phyloP scores from a whole-genome alignment of 108 stramenopile genomes.

The Cyclotella cryptica region DNA sequence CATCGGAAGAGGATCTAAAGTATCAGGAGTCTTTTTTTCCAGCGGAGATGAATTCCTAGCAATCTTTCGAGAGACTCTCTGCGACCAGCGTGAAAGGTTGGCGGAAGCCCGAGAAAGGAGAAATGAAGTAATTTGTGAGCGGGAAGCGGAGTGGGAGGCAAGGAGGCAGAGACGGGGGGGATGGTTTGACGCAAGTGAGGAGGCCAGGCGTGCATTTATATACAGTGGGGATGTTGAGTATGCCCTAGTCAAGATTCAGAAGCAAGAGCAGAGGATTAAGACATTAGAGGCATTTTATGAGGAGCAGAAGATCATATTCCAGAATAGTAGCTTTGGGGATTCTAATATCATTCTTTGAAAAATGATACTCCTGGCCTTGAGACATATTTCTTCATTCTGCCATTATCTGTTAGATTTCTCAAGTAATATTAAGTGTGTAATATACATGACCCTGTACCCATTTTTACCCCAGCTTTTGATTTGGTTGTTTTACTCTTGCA shows the following conservation, averaged over 20 bases:
- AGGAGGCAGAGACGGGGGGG: conserved; percentile 35
- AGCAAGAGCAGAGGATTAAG: conserved; percentile 38
- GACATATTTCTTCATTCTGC: no score
- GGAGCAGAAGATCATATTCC: conserved; percentile 54
- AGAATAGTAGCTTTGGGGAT: conserved; percentile 7
- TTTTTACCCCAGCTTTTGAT: no score
- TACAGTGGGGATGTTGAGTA: conserved; percentile 47
- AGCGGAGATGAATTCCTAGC: conserved; percentile 54
- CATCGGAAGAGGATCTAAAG: conserved; percentile 55
- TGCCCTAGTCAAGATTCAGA: conserved; percentile 41
- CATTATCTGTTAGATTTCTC: no score
- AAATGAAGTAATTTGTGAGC: conserved; percentile 49
- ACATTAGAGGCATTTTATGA: conserved; percentile 54
- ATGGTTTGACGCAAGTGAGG: conserved; percentile 48
- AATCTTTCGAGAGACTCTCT: conserved; percentile 53
- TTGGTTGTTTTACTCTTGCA: no score
- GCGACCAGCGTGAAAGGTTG: conserved; percentile 45
- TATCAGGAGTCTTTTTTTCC: conserved; percentile 53
- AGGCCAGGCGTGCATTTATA: conserved; percentile 36
- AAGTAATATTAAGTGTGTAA: no score
- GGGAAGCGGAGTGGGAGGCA: conserved; percentile 46
- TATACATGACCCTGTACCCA: no score
- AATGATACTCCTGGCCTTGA: no score
- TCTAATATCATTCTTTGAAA: conserved; percentile 1
- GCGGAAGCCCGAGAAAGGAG: conserved; percentile 40